Percentiles rank a stretch among this genome's conserved stretches.
These are phyloP conservation scores for Posidonia oceanica DNA, from an alignment of 116 monocot species.

Conservation along the genomic window DNA sequence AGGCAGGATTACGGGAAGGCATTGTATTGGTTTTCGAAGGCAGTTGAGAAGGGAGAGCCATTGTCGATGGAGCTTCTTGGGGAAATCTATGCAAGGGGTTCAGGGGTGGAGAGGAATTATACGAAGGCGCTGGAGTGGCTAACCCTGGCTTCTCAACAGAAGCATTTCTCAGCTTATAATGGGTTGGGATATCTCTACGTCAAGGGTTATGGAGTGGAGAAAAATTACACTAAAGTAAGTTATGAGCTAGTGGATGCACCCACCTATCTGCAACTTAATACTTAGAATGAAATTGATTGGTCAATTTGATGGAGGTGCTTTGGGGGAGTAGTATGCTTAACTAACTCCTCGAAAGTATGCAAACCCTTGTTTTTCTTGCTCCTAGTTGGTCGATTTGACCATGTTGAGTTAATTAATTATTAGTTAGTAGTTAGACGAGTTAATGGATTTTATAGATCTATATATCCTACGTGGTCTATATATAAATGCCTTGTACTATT, in stretches of 20 bases:
- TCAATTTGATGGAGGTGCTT: no score
- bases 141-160: slow-evolving; percentile 40
- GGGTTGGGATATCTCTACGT: slow-evolving; percentile 88
- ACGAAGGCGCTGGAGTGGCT: slow-evolving; percentile 85
- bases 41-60: slow-evolving; percentile 75
- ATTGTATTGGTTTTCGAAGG: slow-evolving; percentile 58
- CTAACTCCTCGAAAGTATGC: no score
- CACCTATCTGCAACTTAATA: no score
- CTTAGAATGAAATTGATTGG: no score
- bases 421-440: no score
- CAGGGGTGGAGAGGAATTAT: slow-evolving; percentile 86
- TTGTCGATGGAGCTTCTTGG: slow-evolving; percentile 78
- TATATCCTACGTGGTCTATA: no score
- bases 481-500: no score
- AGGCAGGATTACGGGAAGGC: slow-evolving; percentile 65
- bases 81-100: slow-evolving; percentile 90
- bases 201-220: slow-evolving; percentile 90
- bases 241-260: background rate
- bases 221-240: slow-evolving; percentile 73
- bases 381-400: no score
- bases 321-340: no score
- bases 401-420: no score
- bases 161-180: slow-evolving; percentile 80
- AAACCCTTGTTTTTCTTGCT: no score
- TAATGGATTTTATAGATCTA: no score